A percentile compares a stretch with the other conserved stretches of the same genome.
phyloP scores from a whole-genome alignment of 495 filamentous ascomycete species.

The Aspergillus baeticus region DNA sequence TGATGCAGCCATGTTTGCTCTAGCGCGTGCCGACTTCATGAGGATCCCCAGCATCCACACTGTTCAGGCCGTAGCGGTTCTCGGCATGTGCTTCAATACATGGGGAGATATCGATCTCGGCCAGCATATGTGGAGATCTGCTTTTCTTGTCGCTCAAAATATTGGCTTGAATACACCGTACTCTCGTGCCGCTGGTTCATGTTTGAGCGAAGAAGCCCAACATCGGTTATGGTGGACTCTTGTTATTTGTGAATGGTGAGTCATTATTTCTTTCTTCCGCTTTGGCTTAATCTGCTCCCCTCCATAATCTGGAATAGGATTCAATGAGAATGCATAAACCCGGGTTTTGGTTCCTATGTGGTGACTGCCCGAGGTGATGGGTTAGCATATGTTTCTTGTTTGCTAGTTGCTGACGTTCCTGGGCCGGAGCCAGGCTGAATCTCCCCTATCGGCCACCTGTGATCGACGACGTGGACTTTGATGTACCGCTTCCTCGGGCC shows the following conservation, averaged over 20 bases:
- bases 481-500: background rate
- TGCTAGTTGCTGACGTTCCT: no score
- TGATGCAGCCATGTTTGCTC: background rate
- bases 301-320: no score
- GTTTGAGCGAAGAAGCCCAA: slow-evolving; percentile 1
- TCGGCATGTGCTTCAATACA: slow-evolving; percentile 4
- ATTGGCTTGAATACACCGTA: slow-evolving; percentile 6
- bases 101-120: slow-evolving; percentile 1
- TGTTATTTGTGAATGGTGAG: slow-evolving; percentile 5
- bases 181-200: slow-evolving; percentile 1
- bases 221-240: slow-evolving; percentile 7
- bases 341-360: no score
- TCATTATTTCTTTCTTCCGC: background rate
- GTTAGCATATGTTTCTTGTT: no score
- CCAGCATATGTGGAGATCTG: slow-evolving; percentile 6
- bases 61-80: background rate
- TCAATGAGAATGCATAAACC: no score
- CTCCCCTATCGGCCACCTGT: background rate
- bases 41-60: slow-evolving; percentile 1
- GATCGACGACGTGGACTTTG: slow-evolving; percentile 2
- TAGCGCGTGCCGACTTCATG: slow-evolving; percentile 1
- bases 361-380: no score
- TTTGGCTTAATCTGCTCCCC: no score
- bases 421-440: background rate
- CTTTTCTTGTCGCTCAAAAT: background rate